These are phyloP conservation scores for Phoenix roebelenii DNA, from an alignment of 176 grass and related monocot genomes.

Conservation along the genomic window DNA sequence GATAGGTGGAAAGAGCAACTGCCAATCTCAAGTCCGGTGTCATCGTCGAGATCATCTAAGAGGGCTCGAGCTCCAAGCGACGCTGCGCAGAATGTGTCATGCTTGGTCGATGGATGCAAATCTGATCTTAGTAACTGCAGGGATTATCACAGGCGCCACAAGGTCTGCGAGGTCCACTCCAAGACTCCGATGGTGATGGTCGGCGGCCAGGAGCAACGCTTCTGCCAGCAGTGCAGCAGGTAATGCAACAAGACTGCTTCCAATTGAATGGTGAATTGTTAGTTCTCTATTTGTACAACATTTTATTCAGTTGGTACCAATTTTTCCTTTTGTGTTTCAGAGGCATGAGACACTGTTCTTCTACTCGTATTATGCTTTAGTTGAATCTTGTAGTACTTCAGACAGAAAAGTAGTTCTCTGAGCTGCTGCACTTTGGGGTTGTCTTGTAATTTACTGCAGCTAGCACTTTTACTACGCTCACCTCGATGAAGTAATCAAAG, in stretches of 20 bases:
- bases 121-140: constrained; percentile 11
- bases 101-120: constrained; percentile 10
- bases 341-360: too few species aligned
- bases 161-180: constrained; percentile 14
- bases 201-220: constrained; percentile 43
- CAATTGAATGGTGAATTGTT: background rate
- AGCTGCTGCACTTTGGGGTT: too few species aligned
- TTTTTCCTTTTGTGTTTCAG: too few species aligned
- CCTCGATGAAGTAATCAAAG: too few species aligned
- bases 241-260: constrained; percentile 16
- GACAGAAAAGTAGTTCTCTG: too few species aligned
- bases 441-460: too few species aligned
- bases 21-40: background rate
- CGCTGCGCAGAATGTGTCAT: background rate
- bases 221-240: constrained; percentile 97
- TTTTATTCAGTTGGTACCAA: too few species aligned
- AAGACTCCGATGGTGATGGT: constrained; percentile 12
- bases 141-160: constrained; percentile 17
- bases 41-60: background rate
- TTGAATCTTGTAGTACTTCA: too few species aligned
- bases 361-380: too few species aligned
- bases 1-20: constrained; percentile 6
- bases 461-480: too few species aligned
- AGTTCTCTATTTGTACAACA: background rate
- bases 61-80: constrained; percentile 8